These are phyloP conservation scores for Phellopilus nigrolimitatus DNA, from an alignment of 1,284 basidiomycete genomes.

Conservation along the genomic window DNA sequence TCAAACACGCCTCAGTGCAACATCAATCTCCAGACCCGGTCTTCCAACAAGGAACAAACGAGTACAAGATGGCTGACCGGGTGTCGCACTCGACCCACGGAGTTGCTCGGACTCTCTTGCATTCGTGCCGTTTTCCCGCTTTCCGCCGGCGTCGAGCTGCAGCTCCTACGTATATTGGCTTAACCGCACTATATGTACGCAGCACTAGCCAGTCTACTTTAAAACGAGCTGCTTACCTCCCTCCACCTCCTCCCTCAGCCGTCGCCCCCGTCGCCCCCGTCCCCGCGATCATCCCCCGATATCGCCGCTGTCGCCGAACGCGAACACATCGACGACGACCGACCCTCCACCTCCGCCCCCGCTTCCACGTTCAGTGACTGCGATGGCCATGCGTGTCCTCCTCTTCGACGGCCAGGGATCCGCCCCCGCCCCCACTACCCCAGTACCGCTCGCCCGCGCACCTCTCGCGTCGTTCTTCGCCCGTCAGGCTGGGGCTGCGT, in stretches of 20 bases:
- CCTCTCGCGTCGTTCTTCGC: constrained; percentile 14
- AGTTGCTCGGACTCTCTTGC: not conserved
- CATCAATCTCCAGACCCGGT: no score
- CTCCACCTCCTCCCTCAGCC: constrained; percentile 5
- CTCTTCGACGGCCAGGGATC: constrained; percentile 21
- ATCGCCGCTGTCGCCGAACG: not conserved
- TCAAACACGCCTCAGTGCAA: no score
- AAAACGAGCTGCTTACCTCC: constrained; percentile 2
- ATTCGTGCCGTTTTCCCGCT: not conserved
- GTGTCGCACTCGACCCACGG: not conserved
- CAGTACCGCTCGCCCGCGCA: not conserved
- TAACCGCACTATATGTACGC: not conserved
- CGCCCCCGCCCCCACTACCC: constrained; percentile 1
- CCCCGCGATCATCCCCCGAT: not conserved
- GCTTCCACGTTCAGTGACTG: not conserved
- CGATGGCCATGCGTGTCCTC: constrained; percentile 18
- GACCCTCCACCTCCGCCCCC: not conserved
- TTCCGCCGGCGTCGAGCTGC: not conserved
- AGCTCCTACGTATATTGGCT: not conserved
- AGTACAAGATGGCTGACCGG: not conserved
- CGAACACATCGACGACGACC: not conserved
- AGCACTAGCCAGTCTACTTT: not conserved
- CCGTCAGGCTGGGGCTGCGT: constrained; percentile 2
- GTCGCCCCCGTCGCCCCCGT: not conserved
- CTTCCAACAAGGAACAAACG: not conserved